Conservation (phyloP, 2,329 filamentous ascomycete genomes). For the Hypoxylon sp. region DNA sequence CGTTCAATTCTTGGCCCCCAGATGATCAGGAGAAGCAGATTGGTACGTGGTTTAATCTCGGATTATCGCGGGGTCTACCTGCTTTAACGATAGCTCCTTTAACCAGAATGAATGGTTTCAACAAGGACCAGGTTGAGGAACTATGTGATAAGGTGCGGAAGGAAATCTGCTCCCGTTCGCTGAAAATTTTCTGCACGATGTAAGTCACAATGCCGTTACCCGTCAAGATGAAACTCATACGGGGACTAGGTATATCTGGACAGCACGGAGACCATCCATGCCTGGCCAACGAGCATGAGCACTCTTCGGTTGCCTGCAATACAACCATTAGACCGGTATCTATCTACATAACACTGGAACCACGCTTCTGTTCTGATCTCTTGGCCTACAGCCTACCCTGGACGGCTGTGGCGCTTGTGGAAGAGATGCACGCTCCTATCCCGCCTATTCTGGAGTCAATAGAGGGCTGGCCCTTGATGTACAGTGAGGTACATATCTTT, state of each 20-base stretch:
- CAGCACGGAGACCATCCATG: slow-evolving; percentile 45
- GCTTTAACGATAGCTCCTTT: slow-evolving; percentile 80
- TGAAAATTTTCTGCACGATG: slow-evolving; percentile 81
- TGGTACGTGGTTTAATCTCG: slow-evolving; percentile 86
- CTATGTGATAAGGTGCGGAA: slow-evolving; percentile 72
- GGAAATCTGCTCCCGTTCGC: slow-evolving; percentile 75
- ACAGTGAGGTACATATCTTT: slow-evolving; percentile 26
- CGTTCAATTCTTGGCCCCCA: slow-evolving; percentile 78
- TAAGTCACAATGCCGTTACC: slow-evolving; percentile 61
- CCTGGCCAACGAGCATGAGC: slow-evolving; percentile 45
- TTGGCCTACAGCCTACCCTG: slow-evolving; percentile 30
- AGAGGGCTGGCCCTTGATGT: slow-evolving; percentile 22
- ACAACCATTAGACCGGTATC: slow-evolving; percentile 36
- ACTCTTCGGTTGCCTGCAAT: slow-evolving; percentile 34
- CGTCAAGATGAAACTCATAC: slow-evolving; percentile 35
- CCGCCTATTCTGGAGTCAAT: slow-evolving; percentile 25
- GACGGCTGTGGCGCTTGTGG: slow-evolving; percentile 32
- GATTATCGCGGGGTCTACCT: slow-evolving; percentile 78
- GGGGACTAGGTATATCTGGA: slow-evolving; percentile 45
- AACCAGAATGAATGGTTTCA: slow-evolving; percentile 72
- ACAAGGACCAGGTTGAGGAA: slow-evolving; percentile 69
- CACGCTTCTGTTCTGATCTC: slow-evolving; percentile 25
- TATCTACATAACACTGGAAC: slow-evolving; percentile 33
- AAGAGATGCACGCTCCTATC: slow-evolving; percentile 30
- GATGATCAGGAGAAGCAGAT: slow-evolving; percentile 74